phyloP scores from a whole-genome alignment of 164 flowering plant species.

The Nymphaea thermarum region DNA sequence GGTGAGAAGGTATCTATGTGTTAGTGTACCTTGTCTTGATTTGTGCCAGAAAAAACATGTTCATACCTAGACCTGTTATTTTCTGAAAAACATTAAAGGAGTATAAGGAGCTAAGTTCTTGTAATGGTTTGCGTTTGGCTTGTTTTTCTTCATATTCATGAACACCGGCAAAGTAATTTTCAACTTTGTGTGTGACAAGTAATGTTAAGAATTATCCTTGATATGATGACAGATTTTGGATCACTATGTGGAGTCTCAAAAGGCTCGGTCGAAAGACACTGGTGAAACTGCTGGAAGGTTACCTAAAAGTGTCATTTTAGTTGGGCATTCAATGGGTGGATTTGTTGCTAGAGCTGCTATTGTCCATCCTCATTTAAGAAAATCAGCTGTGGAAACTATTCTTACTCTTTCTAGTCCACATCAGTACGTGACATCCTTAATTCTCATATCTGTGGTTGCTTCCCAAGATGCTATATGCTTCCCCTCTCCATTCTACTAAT shows the following conservation, averaged over 20 bases:
- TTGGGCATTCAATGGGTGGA: slow-evolving; percentile 99
- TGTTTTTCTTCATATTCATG: no score
- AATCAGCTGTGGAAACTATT: slow-evolving; percentile 79
- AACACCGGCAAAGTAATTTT: no score
- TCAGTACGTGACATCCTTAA: slow-evolving; percentile 40
- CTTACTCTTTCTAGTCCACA: slow-evolving; percentile 94
- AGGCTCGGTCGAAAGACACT: slow-evolving; percentile 59
- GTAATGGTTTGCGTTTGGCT: no score
- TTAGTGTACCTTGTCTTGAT: no score
- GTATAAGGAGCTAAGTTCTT: no score
- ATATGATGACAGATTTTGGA: slow-evolving; percentile 61
- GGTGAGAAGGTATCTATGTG: no score
- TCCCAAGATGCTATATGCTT: no score
- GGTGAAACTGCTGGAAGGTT: slow-evolving; percentile 44
- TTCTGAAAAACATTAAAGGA: no score
- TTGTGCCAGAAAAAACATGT: no score
- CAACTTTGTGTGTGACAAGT: no score
- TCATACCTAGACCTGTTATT: no score
- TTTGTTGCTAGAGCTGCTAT: slow-evolving; percentile 97
- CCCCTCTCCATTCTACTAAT: background rate
- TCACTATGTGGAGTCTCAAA: slow-evolving; percentile 69
- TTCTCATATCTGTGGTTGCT: no score
- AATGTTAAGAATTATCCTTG: background rate
- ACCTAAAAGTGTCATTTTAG: slow-evolving; percentile 86
- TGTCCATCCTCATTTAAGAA: slow-evolving; percentile 72